Conservation (phyloP, 108 stramenopile genomes). For the Nannochloropsis gaditana region DNA sequence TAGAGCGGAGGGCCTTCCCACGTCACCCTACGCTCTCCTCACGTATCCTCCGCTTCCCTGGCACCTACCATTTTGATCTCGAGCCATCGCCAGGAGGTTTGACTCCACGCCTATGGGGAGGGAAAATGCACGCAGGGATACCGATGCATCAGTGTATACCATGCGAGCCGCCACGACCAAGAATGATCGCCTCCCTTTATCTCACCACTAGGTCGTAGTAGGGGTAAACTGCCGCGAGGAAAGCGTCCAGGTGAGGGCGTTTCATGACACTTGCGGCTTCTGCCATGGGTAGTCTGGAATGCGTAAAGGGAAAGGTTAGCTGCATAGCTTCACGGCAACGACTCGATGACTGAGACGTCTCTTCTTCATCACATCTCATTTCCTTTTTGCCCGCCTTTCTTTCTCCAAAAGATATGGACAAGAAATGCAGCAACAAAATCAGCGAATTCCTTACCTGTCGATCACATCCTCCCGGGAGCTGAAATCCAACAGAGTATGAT, state of each 20-base stretch:
- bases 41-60: not conserved
- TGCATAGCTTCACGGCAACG: too few relatives aligned
- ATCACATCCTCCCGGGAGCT: conserved; percentile 35
- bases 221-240: conserved; percentile 67
- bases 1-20: too few relatives aligned
- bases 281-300: conserved; percentile 1
- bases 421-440: not conserved
- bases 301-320: not conserved
- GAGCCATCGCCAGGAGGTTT: conserved; percentile 94
- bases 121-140: not conserved
- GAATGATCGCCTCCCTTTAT: not conserved
- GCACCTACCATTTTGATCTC: conserved; percentile 68
- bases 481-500: conserved; percentile 91
- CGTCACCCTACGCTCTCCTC: not conserved
- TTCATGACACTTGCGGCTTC: conserved; percentile 46
- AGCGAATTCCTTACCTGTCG: not conserved
- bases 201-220: conserved; percentile 75
- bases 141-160: too few relatives aligned
- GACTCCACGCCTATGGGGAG: conserved; percentile 64
- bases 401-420: not conserved
- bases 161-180: too few relatives aligned
- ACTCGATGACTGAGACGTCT: not conserved
- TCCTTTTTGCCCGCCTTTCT: conserved; percentile 41
- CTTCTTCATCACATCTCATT: not conserved
- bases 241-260: conserved; percentile 82